A percentile compares a stretch with the other conserved stretches of the same genome.
Evolutionary conservation across 2,329 filamentous ascomycete species (phyloP).

Genomic region (Aspergillus aculeatus): DNA sequence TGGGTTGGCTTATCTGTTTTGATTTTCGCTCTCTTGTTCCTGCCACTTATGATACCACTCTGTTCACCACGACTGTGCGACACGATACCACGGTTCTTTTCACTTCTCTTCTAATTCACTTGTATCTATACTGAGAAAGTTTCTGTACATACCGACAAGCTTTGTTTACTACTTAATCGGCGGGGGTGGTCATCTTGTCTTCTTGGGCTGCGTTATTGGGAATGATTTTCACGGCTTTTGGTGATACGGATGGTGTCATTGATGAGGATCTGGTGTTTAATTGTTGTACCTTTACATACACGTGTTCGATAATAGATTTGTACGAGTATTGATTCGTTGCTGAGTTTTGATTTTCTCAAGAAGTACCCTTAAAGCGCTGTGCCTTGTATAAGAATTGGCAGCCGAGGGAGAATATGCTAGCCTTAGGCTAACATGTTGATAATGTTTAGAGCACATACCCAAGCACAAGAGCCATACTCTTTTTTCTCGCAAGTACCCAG

Average conservation of each 20-base stretch:
- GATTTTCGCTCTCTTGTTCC: constrained; percentile 16
- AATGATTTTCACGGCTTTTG: constrained; percentile 7
- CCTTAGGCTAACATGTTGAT: too few species aligned
- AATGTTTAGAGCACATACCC: too few species aligned
- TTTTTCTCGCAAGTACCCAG: too few species aligned
- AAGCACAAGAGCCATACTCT: too few species aligned
- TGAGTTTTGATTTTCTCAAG: too few species aligned
- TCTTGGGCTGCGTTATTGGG: not conserved
- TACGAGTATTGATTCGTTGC: too few species aligned
- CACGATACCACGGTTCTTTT: constrained; percentile 34
- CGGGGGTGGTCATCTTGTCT: not conserved
- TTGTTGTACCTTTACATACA: not conserved
- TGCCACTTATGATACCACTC: constrained; percentile 42
- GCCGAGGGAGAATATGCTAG: too few species aligned
- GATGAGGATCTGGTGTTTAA: not conserved
- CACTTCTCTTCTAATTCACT: constrained; percentile 1
- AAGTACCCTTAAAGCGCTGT: too few species aligned
- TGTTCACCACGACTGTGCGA: constrained; percentile 36
- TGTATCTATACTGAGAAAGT: not conserved
- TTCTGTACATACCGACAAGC: constrained; percentile 8
- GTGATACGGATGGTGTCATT: constrained; percentile 2
- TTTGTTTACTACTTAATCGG: constrained; percentile 3
- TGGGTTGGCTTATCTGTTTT: constrained; percentile 10
- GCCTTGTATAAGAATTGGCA: too few species aligned
- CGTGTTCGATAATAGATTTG: too few species aligned